Evolutionary conservation across 78 protist species (phyloP).

Genomic region (Mantamonas sphyraenae): DNA sequence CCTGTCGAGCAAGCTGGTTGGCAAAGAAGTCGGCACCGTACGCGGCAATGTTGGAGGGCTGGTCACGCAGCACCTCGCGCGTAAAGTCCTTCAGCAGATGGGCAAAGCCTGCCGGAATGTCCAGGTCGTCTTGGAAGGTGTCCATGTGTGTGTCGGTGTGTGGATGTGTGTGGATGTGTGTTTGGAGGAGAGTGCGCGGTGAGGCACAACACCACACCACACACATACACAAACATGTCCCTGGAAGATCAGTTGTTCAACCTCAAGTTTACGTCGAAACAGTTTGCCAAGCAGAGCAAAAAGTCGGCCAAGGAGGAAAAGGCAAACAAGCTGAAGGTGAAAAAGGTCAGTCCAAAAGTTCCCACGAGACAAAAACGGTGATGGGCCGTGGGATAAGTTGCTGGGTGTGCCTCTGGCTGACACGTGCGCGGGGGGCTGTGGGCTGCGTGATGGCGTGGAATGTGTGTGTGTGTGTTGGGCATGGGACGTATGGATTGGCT

Average conservation of each 20-base stretch:
- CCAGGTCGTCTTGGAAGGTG: background rate
- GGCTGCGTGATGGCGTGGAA: too few relatives aligned
- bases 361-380: too few relatives aligned
- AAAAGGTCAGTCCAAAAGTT: too few relatives aligned
- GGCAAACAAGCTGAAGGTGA: conserved; percentile 31
- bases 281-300: conserved; percentile 4
- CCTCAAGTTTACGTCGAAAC: conserved; percentile 54
- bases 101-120: conserved; percentile 5
- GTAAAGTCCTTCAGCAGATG: background rate
- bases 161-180: too few relatives aligned
- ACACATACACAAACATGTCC: too few relatives aligned
- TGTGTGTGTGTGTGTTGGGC: too few relatives aligned
- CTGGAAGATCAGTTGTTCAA: conserved; percentile 44
- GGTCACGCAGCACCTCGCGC: background rate
- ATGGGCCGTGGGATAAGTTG: too few relatives aligned
- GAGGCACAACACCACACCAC: too few relatives aligned
- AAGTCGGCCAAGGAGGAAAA: conserved; percentile 48
- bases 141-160: background rate
- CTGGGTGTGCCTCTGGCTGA: too few relatives aligned
- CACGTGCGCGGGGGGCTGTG: too few relatives aligned
- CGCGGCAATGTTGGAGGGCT: background rate
- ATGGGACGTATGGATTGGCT: too few relatives aligned
- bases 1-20: background rate
- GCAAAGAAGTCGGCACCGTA: background rate
- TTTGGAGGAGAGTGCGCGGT: too few relatives aligned